These are phyloP conservation scores for Saccharomycopsis crataegensis DNA, from an alignment of 1,139 yeast species.

Conservation along the genomic window DNA sequence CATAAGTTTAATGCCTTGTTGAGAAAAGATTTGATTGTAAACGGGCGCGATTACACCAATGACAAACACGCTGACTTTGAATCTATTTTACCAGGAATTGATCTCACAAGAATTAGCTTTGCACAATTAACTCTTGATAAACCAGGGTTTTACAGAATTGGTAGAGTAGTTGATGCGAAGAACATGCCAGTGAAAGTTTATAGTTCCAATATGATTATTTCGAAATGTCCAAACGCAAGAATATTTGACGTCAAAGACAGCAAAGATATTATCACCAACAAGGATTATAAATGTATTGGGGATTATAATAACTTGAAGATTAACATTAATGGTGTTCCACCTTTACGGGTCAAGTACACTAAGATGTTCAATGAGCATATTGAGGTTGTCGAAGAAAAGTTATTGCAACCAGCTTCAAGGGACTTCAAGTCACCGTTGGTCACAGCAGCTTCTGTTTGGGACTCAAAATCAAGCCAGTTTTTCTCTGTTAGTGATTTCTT, in stretches of 20 bases:
- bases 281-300: conserved; percentile 56
- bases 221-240: conserved; percentile 69
- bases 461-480: conserved; percentile 31
- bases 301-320: conserved; percentile 50
- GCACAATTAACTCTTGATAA: conserved; percentile 50
- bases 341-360: conserved; percentile 56
- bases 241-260: conserved; percentile 26
- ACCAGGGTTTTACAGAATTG: conserved; percentile 71
- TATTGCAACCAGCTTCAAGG: conserved; percentile 40
- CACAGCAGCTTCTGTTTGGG: conserved; percentile 29
- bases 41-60: conserved; percentile 31
- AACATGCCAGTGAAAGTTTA: conserved; percentile 56
- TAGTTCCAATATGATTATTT: conserved; percentile 57
- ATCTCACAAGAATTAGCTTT: conserved; percentile 29
- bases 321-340: conserved; percentile 66
- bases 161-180: conserved; percentile 57
- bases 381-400: conserved; percentile 37
- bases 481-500: conserved; percentile 26
- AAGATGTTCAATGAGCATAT: conserved; percentile 47
- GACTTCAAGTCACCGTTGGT: conserved; percentile 35
- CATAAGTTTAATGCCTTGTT: conserved; percentile 33
- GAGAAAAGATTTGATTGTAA: conserved; percentile 27
- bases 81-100: conserved; percentile 2
- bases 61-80: conserved; percentile 1
- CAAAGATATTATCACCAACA: conserved; percentile 22